Evolutionary conservation across 352 stramenopile genomes (phyloP).

Genomic region (Globisporangium iwayamae): DNA sequence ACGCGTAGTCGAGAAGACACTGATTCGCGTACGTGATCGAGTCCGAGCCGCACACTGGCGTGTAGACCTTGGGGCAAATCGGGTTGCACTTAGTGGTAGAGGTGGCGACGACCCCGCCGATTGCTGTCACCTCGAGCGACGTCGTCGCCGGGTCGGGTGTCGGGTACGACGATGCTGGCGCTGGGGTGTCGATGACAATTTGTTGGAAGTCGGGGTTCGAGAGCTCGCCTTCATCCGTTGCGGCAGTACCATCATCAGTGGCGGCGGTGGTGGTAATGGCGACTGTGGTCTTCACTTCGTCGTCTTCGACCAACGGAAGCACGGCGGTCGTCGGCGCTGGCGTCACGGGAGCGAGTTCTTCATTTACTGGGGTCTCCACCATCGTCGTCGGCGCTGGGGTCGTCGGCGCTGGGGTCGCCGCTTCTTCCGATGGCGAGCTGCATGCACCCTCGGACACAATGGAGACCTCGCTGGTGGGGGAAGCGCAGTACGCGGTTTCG

Average conservation of each 20-base stretch:
- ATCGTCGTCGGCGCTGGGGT: slow-evolving; percentile 4
- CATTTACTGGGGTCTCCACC: not conserved
- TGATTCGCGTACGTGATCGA: slow-evolving; percentile 57
- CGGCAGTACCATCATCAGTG: too few relatives aligned
- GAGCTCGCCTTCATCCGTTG: not conserved
- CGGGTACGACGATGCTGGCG: not conserved
- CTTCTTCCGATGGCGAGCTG: not conserved
- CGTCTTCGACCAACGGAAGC: not conserved
- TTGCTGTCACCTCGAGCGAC: slow-evolving; percentile 6
- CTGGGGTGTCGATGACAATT: not conserved
- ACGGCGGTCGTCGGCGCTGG: not conserved
- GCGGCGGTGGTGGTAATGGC: not conserved
- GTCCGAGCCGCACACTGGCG: slow-evolving; percentile 59
- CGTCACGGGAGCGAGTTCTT: not conserved
- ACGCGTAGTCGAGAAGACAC: slow-evolving; percentile 50
- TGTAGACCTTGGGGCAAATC: slow-evolving; percentile 41
- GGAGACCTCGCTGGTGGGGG: slow-evolving; percentile 18
- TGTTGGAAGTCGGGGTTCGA: not conserved
- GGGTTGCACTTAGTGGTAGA: slow-evolving; percentile 32
- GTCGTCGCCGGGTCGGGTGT: not conserved
- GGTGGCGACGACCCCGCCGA: not conserved
- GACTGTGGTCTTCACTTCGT: not conserved
- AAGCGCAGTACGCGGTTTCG: slow-evolving; percentile 33
- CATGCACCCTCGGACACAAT: slow-evolving; percentile 28
- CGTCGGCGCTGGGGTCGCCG: not conserved